A percentile compares a stretch with the other conserved stretches of the same genome.
Evolutionary conservation across 2,329 filamentous ascomycete species (phyloP).

Genomic region (Pseudogymnoascus sp.): DNA sequence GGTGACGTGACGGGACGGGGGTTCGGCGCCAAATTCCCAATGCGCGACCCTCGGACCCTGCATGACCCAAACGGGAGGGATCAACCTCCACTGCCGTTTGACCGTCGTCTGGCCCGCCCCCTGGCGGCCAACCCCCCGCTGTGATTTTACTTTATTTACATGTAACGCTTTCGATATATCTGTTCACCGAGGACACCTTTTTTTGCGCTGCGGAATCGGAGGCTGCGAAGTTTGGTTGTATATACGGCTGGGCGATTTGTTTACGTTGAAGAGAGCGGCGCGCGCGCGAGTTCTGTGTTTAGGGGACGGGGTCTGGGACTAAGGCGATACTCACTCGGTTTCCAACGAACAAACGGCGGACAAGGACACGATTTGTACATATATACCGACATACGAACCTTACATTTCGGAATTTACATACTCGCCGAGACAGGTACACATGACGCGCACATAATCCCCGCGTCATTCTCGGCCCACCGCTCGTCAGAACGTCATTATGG

Average conservation of each 20-base stretch:
- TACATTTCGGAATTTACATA: not conserved
- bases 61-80: not conserved
- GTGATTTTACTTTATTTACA: not conserved
- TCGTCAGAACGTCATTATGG: not conserved
- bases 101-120: not conserved
- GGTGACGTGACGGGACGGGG: not conserved
- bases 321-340: not conserved
- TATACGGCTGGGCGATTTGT: not conserved
- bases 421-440: not conserved
- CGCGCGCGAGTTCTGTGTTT: not conserved
- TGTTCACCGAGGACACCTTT: not conserved
- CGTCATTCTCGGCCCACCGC: not conserved
- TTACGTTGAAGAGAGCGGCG: not conserved
- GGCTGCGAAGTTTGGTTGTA: not conserved
- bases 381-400: not conserved
- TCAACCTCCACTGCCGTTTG: not conserved
- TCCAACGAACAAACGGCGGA: not conserved
- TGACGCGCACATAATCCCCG: not conserved
- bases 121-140: not conserved
- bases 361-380: not conserved
- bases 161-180: not conserved
- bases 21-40: not conserved
- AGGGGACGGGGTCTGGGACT: not conserved
- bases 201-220: no score
- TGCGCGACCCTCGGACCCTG: not conserved